phyloP scores from a whole-genome alignment of 2,329 filamentous ascomycete genomes.

The Fusarium sp. region DNA sequence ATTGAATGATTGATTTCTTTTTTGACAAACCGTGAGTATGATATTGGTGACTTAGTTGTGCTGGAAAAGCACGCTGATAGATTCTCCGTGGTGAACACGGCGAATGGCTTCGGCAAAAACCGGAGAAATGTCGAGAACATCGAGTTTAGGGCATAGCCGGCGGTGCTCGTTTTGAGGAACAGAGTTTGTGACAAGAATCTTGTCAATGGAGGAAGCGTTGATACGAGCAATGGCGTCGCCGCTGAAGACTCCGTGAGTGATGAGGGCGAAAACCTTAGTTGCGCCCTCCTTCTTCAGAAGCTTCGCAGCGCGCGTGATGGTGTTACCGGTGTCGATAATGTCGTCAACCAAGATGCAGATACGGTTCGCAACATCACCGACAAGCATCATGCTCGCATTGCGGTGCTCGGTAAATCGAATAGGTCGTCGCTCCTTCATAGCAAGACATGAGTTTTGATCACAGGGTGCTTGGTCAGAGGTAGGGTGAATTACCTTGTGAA shows the following conservation, averaged over 20 bases:
- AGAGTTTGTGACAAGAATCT: conserved; percentile 94
- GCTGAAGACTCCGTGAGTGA: conserved; percentile 95
- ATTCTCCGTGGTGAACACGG: conserved; percentile 96
- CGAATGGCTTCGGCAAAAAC: conserved; percentile 96
- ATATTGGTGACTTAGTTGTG: conserved; percentile 42
- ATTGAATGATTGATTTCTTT: conserved; percentile 18
- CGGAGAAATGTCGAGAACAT: conserved; percentile 88
- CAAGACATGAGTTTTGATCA: conserved; percentile 50
- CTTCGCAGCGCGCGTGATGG: conserved; percentile 95
- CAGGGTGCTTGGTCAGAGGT: conserved; percentile 43
- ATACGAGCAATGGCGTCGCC: conserved; percentile 95
- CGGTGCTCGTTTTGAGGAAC: conserved; percentile 89
- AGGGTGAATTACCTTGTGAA: conserved; percentile 79
- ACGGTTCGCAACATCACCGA: conserved; percentile 83
- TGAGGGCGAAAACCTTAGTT: conserved; percentile 87
- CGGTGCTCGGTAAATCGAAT: conserved; percentile 89
- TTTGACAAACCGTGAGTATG: conserved; percentile 28
- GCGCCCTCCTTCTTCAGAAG: conserved; percentile 96
- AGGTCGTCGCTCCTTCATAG: conserved; percentile 80
- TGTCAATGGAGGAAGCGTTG: conserved; percentile 92
- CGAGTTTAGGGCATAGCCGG: conserved; percentile 83
- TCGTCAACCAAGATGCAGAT: conserved; percentile 94
- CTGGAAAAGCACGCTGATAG: conserved; percentile 90
- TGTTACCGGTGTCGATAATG: conserved; percentile 94
- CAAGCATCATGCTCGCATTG: conserved; percentile 95